Percentiles rank a stretch among this genome's conserved stretches.
These are phyloP conservation scores for Crinitomyces ghanaensis DNA, from an alignment of 805 yeast genomes.

Conservation along the genomic window DNA sequence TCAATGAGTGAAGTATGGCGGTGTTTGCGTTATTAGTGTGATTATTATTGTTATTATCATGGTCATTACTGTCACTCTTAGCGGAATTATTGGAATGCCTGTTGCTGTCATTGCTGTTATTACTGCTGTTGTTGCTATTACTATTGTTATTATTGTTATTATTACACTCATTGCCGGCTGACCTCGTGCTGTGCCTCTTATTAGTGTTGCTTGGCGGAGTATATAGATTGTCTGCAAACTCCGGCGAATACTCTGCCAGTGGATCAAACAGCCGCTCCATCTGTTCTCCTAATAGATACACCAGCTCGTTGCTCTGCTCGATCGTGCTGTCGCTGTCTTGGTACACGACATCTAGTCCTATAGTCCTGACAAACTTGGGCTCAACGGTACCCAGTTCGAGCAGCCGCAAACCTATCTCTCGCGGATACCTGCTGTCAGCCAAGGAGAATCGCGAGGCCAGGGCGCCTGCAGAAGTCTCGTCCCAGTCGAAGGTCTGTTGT, in stretches of 20 bases:
- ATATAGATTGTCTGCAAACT: conserved; percentile 63
- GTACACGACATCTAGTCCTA: conserved; percentile 66
- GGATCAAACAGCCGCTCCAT: conserved; percentile 85
- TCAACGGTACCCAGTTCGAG: conserved; percentile 49
- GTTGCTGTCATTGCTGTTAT: too few species aligned
- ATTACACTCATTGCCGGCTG: too few species aligned
- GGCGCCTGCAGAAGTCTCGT: conserved; percentile 77
- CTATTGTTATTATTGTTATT: too few species aligned
- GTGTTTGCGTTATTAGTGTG: conserved; percentile 12
- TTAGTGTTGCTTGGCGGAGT: too few species aligned
- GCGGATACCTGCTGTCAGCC: conserved; percentile 41
- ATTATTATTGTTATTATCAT: too few species aligned
- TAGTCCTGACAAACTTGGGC: conserved; percentile 36
- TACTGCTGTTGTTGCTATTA: too few species aligned
- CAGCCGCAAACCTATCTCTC: conserved; percentile 45
- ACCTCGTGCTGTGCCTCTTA: too few species aligned
- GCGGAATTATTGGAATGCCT: too few species aligned
- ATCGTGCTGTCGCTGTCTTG: conserved; percentile 38
- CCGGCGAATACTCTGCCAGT: conserved; percentile 82
- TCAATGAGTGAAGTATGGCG: conserved; percentile 1
- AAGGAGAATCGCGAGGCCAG: conserved; percentile 56
- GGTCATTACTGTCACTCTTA: too few species aligned
- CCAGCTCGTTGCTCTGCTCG: conserved; percentile 65
- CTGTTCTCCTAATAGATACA: conserved; percentile 70
- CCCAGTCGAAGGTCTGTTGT: conserved; percentile 36